Evolutionary conservation across 2,329 filamentous ascomycete species (phyloP), one percentile per base, ranked within the genome.

Genomic region (Zymoseptoria ardabiliae): DNA sequence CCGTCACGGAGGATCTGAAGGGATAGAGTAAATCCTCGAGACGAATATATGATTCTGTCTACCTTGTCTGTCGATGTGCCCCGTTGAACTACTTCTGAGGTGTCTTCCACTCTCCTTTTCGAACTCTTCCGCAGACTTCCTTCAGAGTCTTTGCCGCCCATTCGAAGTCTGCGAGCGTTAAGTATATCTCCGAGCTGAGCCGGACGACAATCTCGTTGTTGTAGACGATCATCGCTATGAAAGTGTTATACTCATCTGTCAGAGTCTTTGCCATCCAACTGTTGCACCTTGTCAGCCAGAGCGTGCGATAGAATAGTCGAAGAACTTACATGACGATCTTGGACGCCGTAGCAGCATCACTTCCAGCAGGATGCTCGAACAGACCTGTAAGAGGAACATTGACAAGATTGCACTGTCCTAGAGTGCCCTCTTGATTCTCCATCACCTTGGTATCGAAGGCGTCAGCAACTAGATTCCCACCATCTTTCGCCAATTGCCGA

Each of bases 181-280:
- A 75, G 71, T 94, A 97, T 0, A 94, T 82, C 78, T 96, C 91
- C 13, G 84, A 90, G 70, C 88, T 91, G 53, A 96, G 69, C 54
- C 93, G 78, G 0, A 81, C 78, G 88, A 88, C 96, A 71, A 86
- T 82, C 56, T 79, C 79, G 0, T 81, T 81, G 0, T 75, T 79
- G 65, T 91, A 85, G 8, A 80, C 73, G 59, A 85, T 84, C 2
- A 89, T 70, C 0, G 86, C 79, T 55, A 94, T 74, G 68, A 90
- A 93, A 0, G 91, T 94, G 57, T 86, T 80, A 81, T 86, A 93
- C 22, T 82, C 73, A 17, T 79, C 76, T 0, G 82, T 77, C 8
- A 71, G 67, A 0, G 67, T 65, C 7, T 67, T 70, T 65, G 61
- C 75, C 71, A 74, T 73, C 77, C 69, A 79, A 22, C 59, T 61